Evolutionary conservation across 148 eudicot species (phyloP).

Genomic region (Dysphania ambrosioides): DNA sequence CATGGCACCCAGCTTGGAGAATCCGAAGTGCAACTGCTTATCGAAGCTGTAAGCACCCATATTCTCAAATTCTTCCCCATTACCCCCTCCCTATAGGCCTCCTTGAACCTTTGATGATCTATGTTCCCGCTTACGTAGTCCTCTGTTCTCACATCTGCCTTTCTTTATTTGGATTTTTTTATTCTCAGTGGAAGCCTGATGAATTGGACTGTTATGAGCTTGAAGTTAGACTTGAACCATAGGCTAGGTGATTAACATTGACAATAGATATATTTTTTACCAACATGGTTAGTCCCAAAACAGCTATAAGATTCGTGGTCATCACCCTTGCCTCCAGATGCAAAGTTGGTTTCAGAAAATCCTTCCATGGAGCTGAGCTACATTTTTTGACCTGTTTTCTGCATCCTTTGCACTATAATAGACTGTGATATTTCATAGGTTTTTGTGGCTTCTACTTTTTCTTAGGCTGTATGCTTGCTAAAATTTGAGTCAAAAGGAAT

Average conservation of each 20-base stretch:
- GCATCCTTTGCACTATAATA: not conserved
- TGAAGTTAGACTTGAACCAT: too few species aligned
- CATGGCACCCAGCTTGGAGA: constrained; percentile 71
- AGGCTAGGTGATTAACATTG: not conserved
- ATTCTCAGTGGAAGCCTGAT: not conserved
- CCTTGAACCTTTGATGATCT: not conserved
- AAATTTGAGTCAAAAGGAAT: too few species aligned
- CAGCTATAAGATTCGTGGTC: not conserved
- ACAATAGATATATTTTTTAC: not conserved
- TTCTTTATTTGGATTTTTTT: not conserved
- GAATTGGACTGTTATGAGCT: too few species aligned
- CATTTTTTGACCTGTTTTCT: not conserved
- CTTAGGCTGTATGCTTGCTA: not conserved
- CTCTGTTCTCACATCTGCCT: not conserved
- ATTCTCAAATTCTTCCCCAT: not conserved
- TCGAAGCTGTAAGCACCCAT: constrained; percentile 73
- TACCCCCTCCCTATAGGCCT: not conserved
- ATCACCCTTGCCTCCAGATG: not conserved
- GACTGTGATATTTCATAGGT: not conserved
- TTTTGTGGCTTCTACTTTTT: not conserved
- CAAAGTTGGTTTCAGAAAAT: not conserved
- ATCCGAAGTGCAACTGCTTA: constrained; percentile 80
- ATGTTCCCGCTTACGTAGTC: not conserved
- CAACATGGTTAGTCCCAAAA: not conserved
- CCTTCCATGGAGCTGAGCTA: not conserved